These are phyloP conservation scores for Pseudopyrenochaeta lycopersici DNA, from an alignment of 2,329 filamentous ascomycete species.

Conservation along the genomic window DNA sequence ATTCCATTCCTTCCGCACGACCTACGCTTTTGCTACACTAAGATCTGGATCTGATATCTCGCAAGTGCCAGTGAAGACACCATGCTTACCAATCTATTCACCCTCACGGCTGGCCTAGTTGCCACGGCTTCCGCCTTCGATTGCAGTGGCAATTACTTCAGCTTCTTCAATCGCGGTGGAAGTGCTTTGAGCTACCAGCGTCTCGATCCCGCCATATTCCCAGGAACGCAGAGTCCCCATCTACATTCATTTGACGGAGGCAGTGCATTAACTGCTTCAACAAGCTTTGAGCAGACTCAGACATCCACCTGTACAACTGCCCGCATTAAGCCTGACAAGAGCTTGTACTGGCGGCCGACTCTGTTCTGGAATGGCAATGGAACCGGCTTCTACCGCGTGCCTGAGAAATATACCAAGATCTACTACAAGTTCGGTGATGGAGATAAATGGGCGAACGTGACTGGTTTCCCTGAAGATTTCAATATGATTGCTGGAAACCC, in stretches of 20 bases:
- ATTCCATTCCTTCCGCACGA: slow-evolving; percentile 34
- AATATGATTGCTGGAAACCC: slow-evolving; percentile 48
- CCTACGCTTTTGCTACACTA: slow-evolving; percentile 29
- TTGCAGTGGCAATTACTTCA: slow-evolving; percentile 50
- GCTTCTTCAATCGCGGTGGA: slow-evolving; percentile 48
- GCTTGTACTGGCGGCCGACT: slow-evolving; percentile 50
- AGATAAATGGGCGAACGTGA: slow-evolving; percentile 44
- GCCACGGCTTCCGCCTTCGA: slow-evolving; percentile 44
- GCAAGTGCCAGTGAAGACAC: slow-evolving; percentile 14
- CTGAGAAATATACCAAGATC: slow-evolving; percentile 45
- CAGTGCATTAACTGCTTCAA: slow-evolving; percentile 39
- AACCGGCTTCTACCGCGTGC: slow-evolving; percentile 47
- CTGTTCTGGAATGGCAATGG: slow-evolving; percentile 49
- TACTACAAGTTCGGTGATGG: slow-evolving; percentile 52
- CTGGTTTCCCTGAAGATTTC: slow-evolving; percentile 48
- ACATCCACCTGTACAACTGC: slow-evolving; percentile 46
- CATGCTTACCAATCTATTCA: slow-evolving; percentile 40
- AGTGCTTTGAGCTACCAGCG: slow-evolving; percentile 46
- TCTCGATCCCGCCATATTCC: slow-evolving; percentile 46
- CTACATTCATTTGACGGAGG: slow-evolving; percentile 51
- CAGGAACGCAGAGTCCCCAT: slow-evolving; percentile 44
- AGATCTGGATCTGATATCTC: slow-evolving; percentile 13
- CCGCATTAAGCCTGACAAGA: slow-evolving; percentile 49
- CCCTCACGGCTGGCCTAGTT: slow-evolving; percentile 40
- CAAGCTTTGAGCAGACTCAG: slow-evolving; percentile 38